phyloP scores from a whole-genome alignment of 768 basidiomycete species.

The Tremella mesenterica region DNA sequence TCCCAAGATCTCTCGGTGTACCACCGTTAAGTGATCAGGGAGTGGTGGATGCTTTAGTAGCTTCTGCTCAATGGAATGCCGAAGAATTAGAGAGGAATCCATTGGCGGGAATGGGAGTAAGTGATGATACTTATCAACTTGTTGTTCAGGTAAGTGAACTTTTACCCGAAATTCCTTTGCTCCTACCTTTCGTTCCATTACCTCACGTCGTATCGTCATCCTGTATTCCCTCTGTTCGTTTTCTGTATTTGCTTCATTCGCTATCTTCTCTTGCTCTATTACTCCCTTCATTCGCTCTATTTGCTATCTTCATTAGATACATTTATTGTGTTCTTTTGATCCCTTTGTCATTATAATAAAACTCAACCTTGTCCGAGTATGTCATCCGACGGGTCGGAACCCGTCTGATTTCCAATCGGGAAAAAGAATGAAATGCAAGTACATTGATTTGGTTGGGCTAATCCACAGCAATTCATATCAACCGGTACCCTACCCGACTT shows the following conservation, averaged over 20 bases:
- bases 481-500: constrained; percentile 34
- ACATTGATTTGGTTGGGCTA: too few relatives aligned
- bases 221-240: too few relatives aligned
- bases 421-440: too few relatives aligned
- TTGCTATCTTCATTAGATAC: neutral
- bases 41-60: constrained; percentile 37
- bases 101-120: constrained; percentile 74
- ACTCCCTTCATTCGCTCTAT: neutral
- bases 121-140: constrained; percentile 75
- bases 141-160: constrained; percentile 55
- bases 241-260: neutral
- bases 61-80: constrained; percentile 6
- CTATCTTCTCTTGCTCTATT: neutral
- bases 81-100: constrained; percentile 51
- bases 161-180: neutral
- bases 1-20: constrained; percentile 58
- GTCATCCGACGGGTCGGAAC: too few relatives aligned
- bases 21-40: constrained; percentile 48
- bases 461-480: constrained; percentile 29
- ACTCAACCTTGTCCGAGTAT: too few relatives aligned
- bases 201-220: too few relatives aligned
- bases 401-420: too few relatives aligned
- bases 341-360: too few relatives aligned
- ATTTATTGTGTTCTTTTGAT: too few relatives aligned
- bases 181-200: neutral